phyloP scores from a whole-genome alignment of 2,329 filamentous ascomycete genomes.

The Fusarium sp. region DNA sequence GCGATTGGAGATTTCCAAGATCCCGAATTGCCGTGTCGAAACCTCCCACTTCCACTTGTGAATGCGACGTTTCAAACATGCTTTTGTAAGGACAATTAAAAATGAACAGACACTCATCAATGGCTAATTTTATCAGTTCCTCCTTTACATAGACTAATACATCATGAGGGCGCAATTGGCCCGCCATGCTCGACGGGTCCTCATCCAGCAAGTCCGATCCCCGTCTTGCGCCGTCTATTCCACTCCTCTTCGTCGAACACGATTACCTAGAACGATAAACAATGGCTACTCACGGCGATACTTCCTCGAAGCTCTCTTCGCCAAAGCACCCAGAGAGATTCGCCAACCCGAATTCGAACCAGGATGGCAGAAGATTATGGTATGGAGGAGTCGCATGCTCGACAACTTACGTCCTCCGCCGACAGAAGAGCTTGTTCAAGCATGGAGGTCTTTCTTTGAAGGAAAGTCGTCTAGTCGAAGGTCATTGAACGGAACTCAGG shows the following conservation, averaged over 20 bases:
- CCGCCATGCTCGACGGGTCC: constrained; percentile 58
- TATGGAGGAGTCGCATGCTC: constrained; percentile 72
- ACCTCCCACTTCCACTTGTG: constrained; percentile 23
- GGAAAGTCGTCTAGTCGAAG: constrained; percentile 62
- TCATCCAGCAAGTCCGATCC: constrained; percentile 51
- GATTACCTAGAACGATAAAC: constrained; percentile 40
- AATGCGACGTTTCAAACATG: constrained; percentile 43
- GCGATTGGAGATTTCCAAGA: constrained; percentile 41
- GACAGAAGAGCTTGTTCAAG: constrained; percentile 70
- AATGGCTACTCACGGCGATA: constrained; percentile 51
- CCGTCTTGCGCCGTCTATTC: constrained; percentile 52
- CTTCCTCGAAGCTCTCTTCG: constrained; percentile 71
- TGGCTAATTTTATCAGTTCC: constrained; percentile 36
- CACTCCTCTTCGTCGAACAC: constrained; percentile 46
- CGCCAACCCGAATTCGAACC: constrained; percentile 74
- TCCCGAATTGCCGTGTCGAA: constrained; percentile 33
- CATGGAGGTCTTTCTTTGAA: constrained; percentile 73
- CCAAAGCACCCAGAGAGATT: constrained; percentile 68
- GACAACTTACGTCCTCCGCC: constrained; percentile 74
- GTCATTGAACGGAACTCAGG: constrained; percentile 74
- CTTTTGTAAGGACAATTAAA: constrained; percentile 31
- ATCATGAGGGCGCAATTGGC: constrained; percentile 60
- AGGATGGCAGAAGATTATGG: constrained; percentile 78
- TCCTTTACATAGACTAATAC: constrained; percentile 47
- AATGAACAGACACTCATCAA: no score